phyloP scores from a whole-genome alignment of 1,139 yeast species.

The Taphrina confusa region DNA sequence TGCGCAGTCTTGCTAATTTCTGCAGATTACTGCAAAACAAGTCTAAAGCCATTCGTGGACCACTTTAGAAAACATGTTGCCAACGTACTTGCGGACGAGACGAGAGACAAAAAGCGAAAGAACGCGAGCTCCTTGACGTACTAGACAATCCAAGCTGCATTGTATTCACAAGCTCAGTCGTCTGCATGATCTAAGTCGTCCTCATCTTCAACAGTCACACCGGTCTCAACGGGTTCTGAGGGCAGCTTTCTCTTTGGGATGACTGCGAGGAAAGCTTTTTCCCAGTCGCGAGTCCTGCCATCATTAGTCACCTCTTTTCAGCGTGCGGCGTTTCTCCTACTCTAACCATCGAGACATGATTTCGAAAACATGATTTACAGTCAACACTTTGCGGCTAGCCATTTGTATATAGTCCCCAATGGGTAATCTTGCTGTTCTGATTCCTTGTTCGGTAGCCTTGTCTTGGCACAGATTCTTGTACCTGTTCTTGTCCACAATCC shows the following conservation, averaged over 20 bases:
- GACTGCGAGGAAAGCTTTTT: conserved; percentile 75
- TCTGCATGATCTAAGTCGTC: conserved; percentile 15
- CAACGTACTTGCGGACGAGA: conserved; percentile 59
- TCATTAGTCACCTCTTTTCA: background rate
- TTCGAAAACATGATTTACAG: conserved; percentile 93
- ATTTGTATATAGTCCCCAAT: conserved; percentile 80
- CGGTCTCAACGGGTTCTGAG: background rate
- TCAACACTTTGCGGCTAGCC: conserved; percentile 83
- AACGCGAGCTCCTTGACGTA: conserved; percentile 35
- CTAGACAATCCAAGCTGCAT: conserved; percentile 11
- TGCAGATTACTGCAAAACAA: conserved; percentile 64
- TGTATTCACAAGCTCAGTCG: background rate
- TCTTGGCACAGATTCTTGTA: conserved; percentile 77
- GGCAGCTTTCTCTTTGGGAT: conserved; percentile 72
- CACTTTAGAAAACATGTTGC: conserved; percentile 66
- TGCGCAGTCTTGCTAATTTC: conserved; percentile 22
- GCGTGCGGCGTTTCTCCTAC: background rate
- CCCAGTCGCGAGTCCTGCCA: conserved; percentile 61
- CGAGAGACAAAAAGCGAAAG: conserved; percentile 50
- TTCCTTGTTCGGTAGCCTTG: conserved; percentile 74
- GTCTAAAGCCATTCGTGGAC: conserved; percentile 73
- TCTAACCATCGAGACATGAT: conserved; percentile 71
- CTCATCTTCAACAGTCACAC: conserved; percentile 1
- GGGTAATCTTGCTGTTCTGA: conserved; percentile 77
- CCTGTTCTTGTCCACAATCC: conserved; percentile 93